Evolutionary conservation across 352 stramenopile genomes (phyloP).

Genomic region (Globisporangium takayamanum): DNA sequence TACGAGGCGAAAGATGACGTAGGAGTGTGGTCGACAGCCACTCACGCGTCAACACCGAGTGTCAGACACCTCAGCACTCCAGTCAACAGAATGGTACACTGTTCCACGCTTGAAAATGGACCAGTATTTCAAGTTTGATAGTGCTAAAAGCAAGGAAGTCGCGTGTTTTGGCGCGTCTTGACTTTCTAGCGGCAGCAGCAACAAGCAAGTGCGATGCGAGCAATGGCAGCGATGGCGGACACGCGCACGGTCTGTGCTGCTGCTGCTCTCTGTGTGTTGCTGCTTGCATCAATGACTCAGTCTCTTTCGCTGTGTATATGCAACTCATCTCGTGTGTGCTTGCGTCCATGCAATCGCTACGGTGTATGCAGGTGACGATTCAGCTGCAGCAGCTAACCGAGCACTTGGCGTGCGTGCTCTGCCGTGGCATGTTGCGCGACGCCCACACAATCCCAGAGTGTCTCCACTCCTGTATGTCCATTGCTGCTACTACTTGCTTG

Average conservation of each 20-base stretch:
- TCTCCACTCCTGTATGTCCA: conserved; percentile 64
- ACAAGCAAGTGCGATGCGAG: too few relatives aligned
- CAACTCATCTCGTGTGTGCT: not conserved
- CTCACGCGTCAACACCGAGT: too few relatives aligned
- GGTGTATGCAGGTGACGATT: conserved; percentile 32
- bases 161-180: too few relatives aligned
- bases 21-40: too few relatives aligned
- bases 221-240: conserved; percentile 15
- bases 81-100: too few relatives aligned
- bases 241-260: conserved; percentile 21
- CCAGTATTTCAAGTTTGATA: too few relatives aligned
- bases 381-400: conserved; percentile 46
- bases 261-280: not conserved
- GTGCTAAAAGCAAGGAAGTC: too few relatives aligned
- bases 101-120: too few relatives aligned
- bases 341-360: not conserved
- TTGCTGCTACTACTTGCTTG: not conserved
- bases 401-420: conserved; percentile 63
- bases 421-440: conserved; percentile 57
- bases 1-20: too few relatives aligned
- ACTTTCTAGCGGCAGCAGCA: too few relatives aligned
- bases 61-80: too few relatives aligned
- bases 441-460: conserved; percentile 80
- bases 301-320: not conserved
- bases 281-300: not conserved